Conservation (phyloP, 2,329 filamentous ascomycete species). For the Ascochyta rabiei region DNA sequence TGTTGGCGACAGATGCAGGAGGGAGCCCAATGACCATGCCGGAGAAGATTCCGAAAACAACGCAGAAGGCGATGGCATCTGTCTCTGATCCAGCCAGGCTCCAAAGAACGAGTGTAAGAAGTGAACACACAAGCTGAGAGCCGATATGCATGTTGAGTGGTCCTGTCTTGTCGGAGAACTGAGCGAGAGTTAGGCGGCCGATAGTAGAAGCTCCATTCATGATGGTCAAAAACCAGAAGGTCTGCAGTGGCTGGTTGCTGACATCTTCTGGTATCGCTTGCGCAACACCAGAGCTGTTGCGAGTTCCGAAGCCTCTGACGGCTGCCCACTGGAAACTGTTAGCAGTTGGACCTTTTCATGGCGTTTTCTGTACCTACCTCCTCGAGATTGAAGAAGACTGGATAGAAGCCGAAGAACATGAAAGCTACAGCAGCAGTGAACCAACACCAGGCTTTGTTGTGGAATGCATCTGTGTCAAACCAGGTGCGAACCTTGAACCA, state of each 20-base stretch:
- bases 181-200: constrained; percentile 54
- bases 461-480: constrained; percentile 54
- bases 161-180: constrained; percentile 53
- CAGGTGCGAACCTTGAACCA: constrained; percentile 49
- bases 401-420: constrained; percentile 60
- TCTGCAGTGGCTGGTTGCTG: constrained; percentile 48
- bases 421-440: constrained; percentile 54
- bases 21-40: constrained; percentile 59
- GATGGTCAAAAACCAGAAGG: constrained; percentile 57
- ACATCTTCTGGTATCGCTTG: constrained; percentile 17
- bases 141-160: constrained; percentile 54
- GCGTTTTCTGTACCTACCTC: constrained; percentile 43
- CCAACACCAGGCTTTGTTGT: constrained; percentile 52
- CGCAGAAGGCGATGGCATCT: constrained; percentile 54
- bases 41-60: constrained; percentile 56
- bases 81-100: constrained; percentile 46
- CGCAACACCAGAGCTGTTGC: constrained; percentile 25
- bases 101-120: constrained; percentile 55
- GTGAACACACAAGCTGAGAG: constrained; percentile 49
- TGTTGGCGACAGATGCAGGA: constrained; percentile 56
- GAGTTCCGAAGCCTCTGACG: constrained; percentile 49
- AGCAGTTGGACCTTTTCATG: constrained; percentile 8
- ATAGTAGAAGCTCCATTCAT: constrained; percentile 58
- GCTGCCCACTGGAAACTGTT: constrained; percentile 52
- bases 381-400: constrained; percentile 60